A percentile compares a stretch with the other conserved stretches of the same genome.
phyloP scores from a whole-genome alignment of 176 grass and related monocot species.

The Eragrostis curvula region DNA sequence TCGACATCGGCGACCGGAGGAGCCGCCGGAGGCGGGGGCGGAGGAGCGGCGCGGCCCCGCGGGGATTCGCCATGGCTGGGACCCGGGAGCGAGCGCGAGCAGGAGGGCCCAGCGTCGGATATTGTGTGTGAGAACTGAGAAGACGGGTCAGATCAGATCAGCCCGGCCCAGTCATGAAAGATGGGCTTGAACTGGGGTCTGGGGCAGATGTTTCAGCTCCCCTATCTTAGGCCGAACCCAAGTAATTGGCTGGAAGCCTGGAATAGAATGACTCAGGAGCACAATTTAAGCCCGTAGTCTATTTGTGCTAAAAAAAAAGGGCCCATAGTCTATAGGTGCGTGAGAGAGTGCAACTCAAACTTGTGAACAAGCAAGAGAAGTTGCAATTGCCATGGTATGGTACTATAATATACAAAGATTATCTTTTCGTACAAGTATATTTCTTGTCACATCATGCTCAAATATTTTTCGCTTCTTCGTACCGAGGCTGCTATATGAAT shows the following conservation, averaged over 20 bases:
- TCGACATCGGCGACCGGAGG: conserved; percentile 38
- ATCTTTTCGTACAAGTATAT: not conserved
- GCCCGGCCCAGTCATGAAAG: not conserved
- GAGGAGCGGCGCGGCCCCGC: conserved; percentile 4
- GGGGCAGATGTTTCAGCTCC: not conserved
- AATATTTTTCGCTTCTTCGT: not conserved
- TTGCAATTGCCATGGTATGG: not conserved
- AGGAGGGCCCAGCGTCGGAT: not conserved
- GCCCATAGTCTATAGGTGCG: no score
- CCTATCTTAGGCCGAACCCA: not conserved
- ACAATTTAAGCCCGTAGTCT: no score
- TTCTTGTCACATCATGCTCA: not conserved
- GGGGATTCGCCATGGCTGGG: conserved; percentile 33
- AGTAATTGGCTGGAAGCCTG: not conserved
- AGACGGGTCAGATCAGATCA: not conserved
- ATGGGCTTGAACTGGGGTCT: not conserved
- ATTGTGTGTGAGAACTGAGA: not conserved
- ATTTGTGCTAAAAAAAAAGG: no score
- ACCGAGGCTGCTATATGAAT: not conserved
- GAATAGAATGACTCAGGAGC: no score
- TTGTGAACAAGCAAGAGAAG: not conserved
- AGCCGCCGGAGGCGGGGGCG: conserved; percentile 33
- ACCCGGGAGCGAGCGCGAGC: not conserved
- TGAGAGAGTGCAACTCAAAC: no score
- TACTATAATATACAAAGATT: no score